Evolutionary conservation across 441 rosid genomes (phyloP).

Genomic region (Erysimum cheiri): DNA sequence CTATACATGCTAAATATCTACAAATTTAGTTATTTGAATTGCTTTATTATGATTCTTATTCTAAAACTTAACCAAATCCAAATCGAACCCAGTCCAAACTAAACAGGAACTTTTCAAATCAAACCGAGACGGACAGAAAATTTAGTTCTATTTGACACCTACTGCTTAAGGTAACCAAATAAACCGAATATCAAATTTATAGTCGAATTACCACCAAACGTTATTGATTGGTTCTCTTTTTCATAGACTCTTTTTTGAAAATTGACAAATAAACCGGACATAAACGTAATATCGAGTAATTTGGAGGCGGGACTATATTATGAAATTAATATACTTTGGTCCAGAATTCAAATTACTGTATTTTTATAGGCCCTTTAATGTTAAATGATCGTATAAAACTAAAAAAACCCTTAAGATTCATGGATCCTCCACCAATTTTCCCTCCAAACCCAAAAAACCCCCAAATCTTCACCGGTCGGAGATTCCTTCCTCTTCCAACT

Average conservation of each 20-base stretch:
- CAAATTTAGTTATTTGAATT: too few relatives aligned
- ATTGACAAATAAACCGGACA: not conserved
- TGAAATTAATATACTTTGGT: not conserved
- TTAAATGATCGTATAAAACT: not conserved
- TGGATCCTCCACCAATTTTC: constrained; percentile 17
- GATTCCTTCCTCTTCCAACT: not conserved
- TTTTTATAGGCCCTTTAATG: constrained; percentile 1
- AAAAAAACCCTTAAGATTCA: constrained; percentile 28
- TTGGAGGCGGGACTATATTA: not conserved
- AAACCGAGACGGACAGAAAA: too few relatives aligned
- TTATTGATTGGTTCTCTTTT: not conserved
- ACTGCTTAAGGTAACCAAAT: too few relatives aligned
- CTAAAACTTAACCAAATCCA: too few relatives aligned
- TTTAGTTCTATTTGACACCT: too few relatives aligned
- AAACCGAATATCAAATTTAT: too few relatives aligned
- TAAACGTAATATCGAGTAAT: not conserved
- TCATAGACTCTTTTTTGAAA: not conserved
- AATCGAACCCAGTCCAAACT: too few relatives aligned
- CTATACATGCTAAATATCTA: too few relatives aligned
- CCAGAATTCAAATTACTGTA: not conserved
- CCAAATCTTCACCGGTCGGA: constrained; percentile 33
- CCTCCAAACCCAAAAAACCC: constrained; percentile 44
- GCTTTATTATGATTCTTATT: too few relatives aligned
- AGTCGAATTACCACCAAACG: too few relatives aligned
- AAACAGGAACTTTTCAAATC: too few relatives aligned